A percentile compares a stretch with the other conserved stretches of the same genome.
Evolutionary conservation across 208 protist genomes (phyloP).

Genomic region (Crithidia brevicula): DNA sequence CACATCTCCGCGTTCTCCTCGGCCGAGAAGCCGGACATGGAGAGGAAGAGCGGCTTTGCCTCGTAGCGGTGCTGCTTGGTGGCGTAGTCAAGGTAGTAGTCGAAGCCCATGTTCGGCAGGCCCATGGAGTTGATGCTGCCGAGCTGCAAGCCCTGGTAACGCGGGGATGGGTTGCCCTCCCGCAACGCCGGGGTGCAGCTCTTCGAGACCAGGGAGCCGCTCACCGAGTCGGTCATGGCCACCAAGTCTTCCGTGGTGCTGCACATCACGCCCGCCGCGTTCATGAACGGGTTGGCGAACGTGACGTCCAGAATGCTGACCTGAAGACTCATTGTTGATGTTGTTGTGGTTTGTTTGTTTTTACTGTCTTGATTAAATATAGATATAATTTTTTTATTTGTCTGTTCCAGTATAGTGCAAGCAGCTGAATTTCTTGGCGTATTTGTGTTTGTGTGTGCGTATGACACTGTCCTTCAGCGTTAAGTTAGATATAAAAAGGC

Average conservation of each 20-base stretch:
- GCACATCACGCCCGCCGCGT: constrained; percentile 86
- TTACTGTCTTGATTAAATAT: too few species aligned
- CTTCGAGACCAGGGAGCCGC: constrained; percentile 85
- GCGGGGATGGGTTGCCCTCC: constrained; percentile 83
- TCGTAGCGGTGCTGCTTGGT: constrained; percentile 56
- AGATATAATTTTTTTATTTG: too few species aligned
- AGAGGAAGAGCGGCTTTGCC: constrained; percentile 86
- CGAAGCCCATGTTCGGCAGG: constrained; percentile 85
- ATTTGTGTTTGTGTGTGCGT: too few species aligned
- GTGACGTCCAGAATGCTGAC: constrained; percentile 56
- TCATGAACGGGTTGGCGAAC: constrained; percentile 91
- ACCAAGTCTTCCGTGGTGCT: constrained; percentile 65
- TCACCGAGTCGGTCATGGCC: constrained; percentile 56
- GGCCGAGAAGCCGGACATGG: constrained; percentile 80
- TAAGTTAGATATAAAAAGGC: too few species aligned
- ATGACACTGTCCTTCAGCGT: too few species aligned
- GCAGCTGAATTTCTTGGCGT: too few species aligned
- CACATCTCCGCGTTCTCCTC: constrained; percentile 84
- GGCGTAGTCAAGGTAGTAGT: constrained; percentile 79
- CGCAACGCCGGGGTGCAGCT: constrained; percentile 75
- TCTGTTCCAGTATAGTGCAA: too few species aligned
- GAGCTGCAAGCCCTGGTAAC: constrained; percentile 68
- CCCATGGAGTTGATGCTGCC: constrained; percentile 92
- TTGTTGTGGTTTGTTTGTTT: constrained; percentile 8
- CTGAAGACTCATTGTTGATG: constrained; percentile 64